Conservation (phyloP, 345 rosid species). For the Populus euphratica region DNA sequence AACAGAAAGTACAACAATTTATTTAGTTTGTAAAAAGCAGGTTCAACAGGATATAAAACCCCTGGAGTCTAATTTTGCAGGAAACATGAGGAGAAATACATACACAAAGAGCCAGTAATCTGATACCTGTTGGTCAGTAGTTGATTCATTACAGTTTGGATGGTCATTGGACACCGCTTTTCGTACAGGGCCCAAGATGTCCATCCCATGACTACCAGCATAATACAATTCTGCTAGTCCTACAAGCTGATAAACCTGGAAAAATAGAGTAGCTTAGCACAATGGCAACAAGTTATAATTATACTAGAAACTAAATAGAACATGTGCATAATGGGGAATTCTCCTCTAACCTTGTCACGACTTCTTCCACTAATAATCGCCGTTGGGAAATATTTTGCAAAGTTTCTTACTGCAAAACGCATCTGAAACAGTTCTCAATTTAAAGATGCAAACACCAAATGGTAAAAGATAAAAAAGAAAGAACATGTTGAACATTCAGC, state of each 20-base stretch:
- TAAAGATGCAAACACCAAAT: background rate
- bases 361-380: constrained; percentile 97
- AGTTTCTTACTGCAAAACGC: constrained; percentile 82
- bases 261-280: constrained; percentile 2
- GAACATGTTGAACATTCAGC: background rate
- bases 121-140: constrained; percentile 66
- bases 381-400: constrained; percentile 75
- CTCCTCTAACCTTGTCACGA: constrained; percentile 64
- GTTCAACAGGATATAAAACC: background rate
- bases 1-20: background rate
- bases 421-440: constrained; percentile 42
- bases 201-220: constrained; percentile 99
- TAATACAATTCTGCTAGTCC: constrained; percentile 89
- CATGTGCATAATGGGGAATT: background rate
- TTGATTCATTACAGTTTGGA: constrained; percentile 48
- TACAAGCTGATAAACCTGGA: constrained; percentile 77
- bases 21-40: no score
- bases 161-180: constrained; percentile 40
- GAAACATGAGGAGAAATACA: no score
- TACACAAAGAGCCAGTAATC: background rate
- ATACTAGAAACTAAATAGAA: background rate
- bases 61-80: background rate
- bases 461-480: background rate
- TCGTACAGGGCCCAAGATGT: constrained; percentile 67
- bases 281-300: background rate